Evolutionary conservation across 495 filamentous ascomycete genomes (phyloP).

Genomic region (Cairneyella variabilis): DNA sequence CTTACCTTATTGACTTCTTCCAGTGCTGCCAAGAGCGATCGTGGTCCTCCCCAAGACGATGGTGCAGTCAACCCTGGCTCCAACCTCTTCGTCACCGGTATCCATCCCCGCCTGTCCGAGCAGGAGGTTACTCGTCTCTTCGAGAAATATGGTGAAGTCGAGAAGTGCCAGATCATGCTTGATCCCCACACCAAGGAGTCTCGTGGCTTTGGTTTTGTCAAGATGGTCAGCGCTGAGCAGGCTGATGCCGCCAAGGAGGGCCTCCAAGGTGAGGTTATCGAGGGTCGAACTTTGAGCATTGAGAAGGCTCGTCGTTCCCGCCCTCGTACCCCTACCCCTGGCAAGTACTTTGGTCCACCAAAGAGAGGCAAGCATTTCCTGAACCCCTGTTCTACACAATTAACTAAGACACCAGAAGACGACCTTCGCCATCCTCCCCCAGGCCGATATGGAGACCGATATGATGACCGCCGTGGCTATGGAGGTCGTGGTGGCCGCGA

Average conservation of each 20-base stretch:
- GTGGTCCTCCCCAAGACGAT: conserved; percentile 63
- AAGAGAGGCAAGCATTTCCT: conserved; percentile 74
- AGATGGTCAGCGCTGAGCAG: conserved; percentile 91
- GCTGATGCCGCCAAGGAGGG: conserved; percentile 96
- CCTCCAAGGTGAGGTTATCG: conserved; percentile 90
- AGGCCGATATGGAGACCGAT: conserved; percentile 43
- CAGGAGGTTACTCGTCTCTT: conserved; percentile 90
- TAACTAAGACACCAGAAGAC: conserved; percentile 41
- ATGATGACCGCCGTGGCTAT: conserved; percentile 43
- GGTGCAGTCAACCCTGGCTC: conserved; percentile 86
- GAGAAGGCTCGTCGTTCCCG: conserved; percentile 96
- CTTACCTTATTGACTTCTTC: conserved; percentile 20
- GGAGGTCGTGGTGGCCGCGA: conserved; percentile 29
- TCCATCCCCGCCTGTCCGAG: conserved; percentile 90
- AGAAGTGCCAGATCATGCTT: conserved; percentile 99
- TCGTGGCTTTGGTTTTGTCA: conserved; percentile 98
- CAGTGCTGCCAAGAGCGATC: conserved; percentile 44
- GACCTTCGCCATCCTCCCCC: conserved; percentile 52
- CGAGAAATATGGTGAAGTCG: conserved; percentile 96
- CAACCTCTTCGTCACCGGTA: conserved; percentile 98
- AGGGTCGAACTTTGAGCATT: conserved; percentile 94
- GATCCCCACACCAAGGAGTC: conserved; percentile 98
- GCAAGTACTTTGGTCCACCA: conserved; percentile 98
- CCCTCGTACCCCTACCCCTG: conserved; percentile 92
- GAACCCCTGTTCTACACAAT: conserved; percentile 20